Conservation (phyloP, 208 protist species). For the Leishmania gerbilli region DNA sequence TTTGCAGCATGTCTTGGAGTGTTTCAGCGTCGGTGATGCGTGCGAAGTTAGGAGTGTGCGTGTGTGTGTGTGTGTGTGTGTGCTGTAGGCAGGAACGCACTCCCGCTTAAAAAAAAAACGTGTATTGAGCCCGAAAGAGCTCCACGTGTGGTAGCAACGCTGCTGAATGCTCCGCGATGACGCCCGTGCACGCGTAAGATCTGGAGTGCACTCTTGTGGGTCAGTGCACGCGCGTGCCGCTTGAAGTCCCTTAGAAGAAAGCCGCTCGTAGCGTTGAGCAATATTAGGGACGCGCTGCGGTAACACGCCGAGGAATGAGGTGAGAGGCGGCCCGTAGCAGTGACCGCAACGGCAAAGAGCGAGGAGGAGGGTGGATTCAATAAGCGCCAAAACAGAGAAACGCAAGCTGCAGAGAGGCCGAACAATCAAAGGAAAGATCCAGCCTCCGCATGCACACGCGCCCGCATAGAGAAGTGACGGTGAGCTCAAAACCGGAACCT, state of each 20-base stretch:
- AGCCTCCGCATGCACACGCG: neutral
- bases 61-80: neutral
- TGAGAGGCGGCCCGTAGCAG: neutral
- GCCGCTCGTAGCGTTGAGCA: neutral
- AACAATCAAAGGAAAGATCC: neutral
- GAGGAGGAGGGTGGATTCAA: neutral
- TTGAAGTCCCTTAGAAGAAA: neutral
- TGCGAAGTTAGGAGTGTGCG: neutral
- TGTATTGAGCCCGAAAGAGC: neutral
- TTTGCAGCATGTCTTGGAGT: slow-evolving; percentile 47
- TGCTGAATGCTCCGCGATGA: neutral
- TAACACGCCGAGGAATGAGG: neutral
- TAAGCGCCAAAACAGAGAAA: neutral
- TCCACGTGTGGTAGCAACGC: neutral
- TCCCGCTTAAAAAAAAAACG: neutral
- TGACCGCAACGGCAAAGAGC: neutral
- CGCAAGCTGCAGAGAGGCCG: neutral
- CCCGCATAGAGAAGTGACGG: neutral
- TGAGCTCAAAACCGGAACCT: neutral
- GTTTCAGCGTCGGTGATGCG: neutral
- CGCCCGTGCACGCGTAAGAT: neutral
- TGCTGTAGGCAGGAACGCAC: neutral
- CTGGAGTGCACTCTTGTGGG: neutral
- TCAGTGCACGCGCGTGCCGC: neutral
- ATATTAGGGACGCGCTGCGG: neutral